Percentiles rank a stretch among this genome's conserved stretches.
These are phyloP conservation scores for Sclerotinia glacialis DNA, from an alignment of 2,329 filamentous ascomycete species.

Conservation along the genomic window DNA sequence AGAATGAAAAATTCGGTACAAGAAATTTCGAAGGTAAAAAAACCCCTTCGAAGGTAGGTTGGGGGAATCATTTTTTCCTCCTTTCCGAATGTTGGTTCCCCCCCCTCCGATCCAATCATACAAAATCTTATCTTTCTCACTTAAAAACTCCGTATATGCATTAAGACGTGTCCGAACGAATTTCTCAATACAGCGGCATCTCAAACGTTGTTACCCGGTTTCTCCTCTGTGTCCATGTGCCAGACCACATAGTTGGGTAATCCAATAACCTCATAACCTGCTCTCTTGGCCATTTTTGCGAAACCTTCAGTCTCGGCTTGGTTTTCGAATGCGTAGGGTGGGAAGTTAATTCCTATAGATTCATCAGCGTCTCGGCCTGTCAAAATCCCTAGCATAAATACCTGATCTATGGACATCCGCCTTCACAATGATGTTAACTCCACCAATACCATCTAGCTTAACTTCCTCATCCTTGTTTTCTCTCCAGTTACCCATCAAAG, in stretches of 20 bases:
- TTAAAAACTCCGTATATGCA: slow-evolving; percentile 38
- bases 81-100: slow-evolving; percentile 23
- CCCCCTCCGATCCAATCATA: slow-evolving; percentile 26
- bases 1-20: slow-evolving; percentile 29
- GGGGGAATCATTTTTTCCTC: slow-evolving; percentile 10
- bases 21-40: slow-evolving; percentile 28
- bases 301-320: slow-evolving; percentile 99
- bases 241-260: slow-evolving; percentile 97
- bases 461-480: slow-evolving; percentile 90
- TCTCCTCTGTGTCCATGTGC: slow-evolving; percentile 97
- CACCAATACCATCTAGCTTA: slow-evolving; percentile 90
- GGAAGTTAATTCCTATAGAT: slow-evolving; percentile 85
- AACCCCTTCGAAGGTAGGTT: slow-evolving; percentile 9
- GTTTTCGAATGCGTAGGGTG: slow-evolving; percentile 94
- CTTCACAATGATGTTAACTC: slow-evolving; percentile 96
- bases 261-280: slow-evolving; percentile 87
- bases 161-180: slow-evolving; percentile 34
- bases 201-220: slow-evolving; percentile 65
- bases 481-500: slow-evolving; percentile 85
- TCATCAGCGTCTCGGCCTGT: slow-evolving; percentile 32
- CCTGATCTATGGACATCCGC: slow-evolving; percentile 94
- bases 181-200: slow-evolving; percentile 30
- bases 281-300: slow-evolving; percentile 96
- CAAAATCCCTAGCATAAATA: slow-evolving; percentile 44
- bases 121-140: slow-evolving; percentile 28